Evolutionary conservation across 805 yeast species (phyloP).

Genomic region (Cyberlindnera veronae): DNA sequence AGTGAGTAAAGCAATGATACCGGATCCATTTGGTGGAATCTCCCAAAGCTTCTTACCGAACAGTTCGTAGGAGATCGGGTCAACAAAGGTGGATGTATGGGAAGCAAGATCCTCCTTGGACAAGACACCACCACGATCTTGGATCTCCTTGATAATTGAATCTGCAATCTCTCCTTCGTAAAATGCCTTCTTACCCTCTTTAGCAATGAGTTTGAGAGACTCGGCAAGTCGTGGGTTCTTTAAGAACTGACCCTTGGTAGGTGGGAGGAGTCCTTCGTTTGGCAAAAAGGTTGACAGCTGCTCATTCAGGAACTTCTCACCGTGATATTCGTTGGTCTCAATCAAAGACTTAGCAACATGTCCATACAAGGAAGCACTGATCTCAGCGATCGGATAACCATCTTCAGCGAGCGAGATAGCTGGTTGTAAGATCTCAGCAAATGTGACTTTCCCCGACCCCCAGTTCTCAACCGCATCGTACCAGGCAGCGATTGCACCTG

Average conservation of each 20-base stretch:
- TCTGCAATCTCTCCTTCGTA: conserved; percentile 71
- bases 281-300: conserved; percentile 35
- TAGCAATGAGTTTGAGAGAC: conserved; percentile 48
- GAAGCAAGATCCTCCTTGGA: conserved; percentile 49
- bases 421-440: conserved; percentile 57
- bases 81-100: conserved; percentile 61
- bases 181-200: conserved; percentile 59
- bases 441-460: conserved; percentile 66
- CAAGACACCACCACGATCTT: conserved; percentile 53
- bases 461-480: conserved; percentile 60
- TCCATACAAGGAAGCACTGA: conserved; percentile 52
- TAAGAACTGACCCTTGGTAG: conserved; percentile 56
- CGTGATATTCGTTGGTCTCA: conserved; percentile 29
- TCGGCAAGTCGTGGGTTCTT: conserved; percentile 50
- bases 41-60: conserved; percentile 65
- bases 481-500: conserved; percentile 84
- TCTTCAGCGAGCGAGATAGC: conserved; percentile 66
- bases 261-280: conserved; percentile 39
- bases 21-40: conserved; percentile 84
- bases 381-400: conserved; percentile 62
- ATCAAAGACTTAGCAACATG: conserved; percentile 37
- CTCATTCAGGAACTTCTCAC: conserved; percentile 29
- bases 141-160: conserved; percentile 53
- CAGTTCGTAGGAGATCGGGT: conserved; percentile 55
- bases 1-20: conserved; percentile 69